phyloP scores from a whole-genome alignment of 257 asterid species.

The Cruciata laevipes region DNA sequence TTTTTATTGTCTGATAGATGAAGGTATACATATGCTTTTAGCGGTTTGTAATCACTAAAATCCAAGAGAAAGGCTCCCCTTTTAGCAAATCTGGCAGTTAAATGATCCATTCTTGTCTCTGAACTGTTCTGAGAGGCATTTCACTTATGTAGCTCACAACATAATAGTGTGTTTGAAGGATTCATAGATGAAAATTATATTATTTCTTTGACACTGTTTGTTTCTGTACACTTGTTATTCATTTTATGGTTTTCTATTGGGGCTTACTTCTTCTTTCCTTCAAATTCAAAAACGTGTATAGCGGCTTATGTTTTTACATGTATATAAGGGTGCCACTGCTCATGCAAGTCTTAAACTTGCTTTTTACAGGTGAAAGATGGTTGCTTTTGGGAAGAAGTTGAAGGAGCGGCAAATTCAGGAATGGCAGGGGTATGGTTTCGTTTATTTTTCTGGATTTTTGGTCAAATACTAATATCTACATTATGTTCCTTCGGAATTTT shows the following conservation, averaged over 20 bases:
- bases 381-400: conserved; percentile 85
- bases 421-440: conserved; percentile 72
- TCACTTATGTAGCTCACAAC: not conserved
- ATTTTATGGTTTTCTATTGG: not conserved
- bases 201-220: not conserved
- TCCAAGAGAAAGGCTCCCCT: not conserved
- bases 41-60: not conserved
- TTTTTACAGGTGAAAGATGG: conserved; percentile 53
- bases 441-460: not conserved
- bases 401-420: conserved; percentile 80
- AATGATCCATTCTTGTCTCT: not conserved
- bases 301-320: not conserved
- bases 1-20: not conserved
- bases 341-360: not conserved
- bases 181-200: not conserved
- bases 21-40: not conserved
- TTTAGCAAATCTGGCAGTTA: not conserved
- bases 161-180: not conserved
- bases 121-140: not conserved
- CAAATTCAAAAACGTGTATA: not conserved
- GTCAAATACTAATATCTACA: not conserved
- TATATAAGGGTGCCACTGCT: not conserved
- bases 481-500: not conserved
- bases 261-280: not conserved
- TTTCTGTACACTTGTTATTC: not conserved